Evolutionary conservation across 179 eudicot genomes (phyloP).

Genomic region (Actinidia arguta): DNA sequence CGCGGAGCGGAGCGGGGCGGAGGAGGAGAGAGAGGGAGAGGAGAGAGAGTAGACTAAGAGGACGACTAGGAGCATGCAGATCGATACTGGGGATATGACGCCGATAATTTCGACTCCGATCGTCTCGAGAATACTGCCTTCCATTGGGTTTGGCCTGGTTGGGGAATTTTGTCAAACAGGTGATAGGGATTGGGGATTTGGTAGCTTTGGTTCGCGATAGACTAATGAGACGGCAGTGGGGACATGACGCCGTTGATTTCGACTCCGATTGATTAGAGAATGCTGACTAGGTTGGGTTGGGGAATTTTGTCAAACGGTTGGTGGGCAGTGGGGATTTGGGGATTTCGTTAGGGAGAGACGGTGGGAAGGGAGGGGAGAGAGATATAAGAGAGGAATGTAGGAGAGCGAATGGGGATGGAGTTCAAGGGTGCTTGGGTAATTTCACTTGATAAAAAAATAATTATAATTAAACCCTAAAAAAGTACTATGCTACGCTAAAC

Average conservation of each 20-base stretch:
- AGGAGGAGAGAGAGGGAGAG: slow-evolving; percentile 33
- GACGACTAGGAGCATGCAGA: slow-evolving; percentile 90
- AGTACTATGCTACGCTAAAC: too few relatives aligned
- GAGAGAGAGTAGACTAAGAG: slow-evolving; percentile 69
- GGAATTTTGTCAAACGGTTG: neutral
- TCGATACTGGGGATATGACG: slow-evolving; percentile 90
- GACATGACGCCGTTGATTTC: too few relatives aligned
- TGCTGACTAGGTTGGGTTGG: neutral
- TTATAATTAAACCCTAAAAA: too few relatives aligned
- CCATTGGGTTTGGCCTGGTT: neutral
- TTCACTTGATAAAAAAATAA: too few relatives aligned
- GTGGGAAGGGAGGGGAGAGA: slow-evolving; percentile 9
- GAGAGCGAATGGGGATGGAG: too few relatives aligned
- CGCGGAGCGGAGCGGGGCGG: slow-evolving; percentile 62
- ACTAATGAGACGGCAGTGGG: too few relatives aligned
- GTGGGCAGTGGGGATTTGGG: neutral
- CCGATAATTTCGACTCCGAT: slow-evolving; percentile 75
- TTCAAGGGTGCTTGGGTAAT: too few relatives aligned
- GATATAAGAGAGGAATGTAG: neutral
- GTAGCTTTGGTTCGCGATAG: neutral
- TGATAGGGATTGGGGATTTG: neutral
- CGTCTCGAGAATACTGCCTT: slow-evolving; percentile 68
- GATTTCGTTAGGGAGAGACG: neutral
- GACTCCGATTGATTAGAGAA: too few relatives aligned
- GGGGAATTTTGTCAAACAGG: slow-evolving; percentile 4